Percentiles rank a stretch among this genome's conserved stretches.
phyloP scores from a whole-genome alignment of 768 basidiomycete species.

The Fibroporia radiculosa region DNA sequence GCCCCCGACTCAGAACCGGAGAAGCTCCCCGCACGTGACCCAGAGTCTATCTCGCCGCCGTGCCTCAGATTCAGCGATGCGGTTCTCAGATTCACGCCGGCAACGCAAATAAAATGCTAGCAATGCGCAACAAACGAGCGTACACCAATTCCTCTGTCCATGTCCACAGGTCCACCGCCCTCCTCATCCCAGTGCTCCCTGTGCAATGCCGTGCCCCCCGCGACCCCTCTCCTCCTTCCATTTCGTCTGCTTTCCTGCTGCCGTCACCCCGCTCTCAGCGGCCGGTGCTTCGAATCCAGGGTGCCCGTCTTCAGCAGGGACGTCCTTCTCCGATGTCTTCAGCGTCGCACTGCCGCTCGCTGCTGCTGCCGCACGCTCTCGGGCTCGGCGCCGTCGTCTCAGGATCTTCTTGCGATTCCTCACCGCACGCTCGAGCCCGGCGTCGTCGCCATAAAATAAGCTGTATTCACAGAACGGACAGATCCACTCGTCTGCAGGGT shows the following conservation, averaged over 20 bases:
- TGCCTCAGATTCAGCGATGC: no score
- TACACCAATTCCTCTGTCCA: background rate
- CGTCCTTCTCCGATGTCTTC: conserved; percentile 7
- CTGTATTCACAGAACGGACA: conserved; percentile 93
- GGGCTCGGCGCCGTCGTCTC: conserved; percentile 57
- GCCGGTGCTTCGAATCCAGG: conserved; percentile 16
- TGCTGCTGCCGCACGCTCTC: conserved; percentile 57
- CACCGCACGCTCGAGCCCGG: conserved; percentile 55
- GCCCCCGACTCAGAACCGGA: conserved; percentile 9
- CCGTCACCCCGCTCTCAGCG: conserved; percentile 24
- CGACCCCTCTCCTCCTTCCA: conserved; percentile 14
- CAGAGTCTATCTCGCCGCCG: no score
- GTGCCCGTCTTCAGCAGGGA: conserved; percentile 22
- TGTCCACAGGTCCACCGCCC: background rate
- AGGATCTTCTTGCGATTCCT: conserved; percentile 75
- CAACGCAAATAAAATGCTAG: no score
- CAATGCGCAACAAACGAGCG: background rate
- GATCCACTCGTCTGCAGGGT: conserved; percentile 83
- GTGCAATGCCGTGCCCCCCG: background rate
- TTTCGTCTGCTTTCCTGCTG: conserved; percentile 13
- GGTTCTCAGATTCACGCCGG: no score
- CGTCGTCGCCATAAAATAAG: conserved; percentile 83
- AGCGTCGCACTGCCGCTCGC: conserved; percentile 32
- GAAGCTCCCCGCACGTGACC: conserved; percentile 14
- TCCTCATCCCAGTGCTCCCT: conserved; percentile 1